Percentiles rank a stretch among this genome's conserved stretches.
These are phyloP conservation scores for Saccharomyces hybrid DNA, from an alignment of 1,139 yeast species.

Conservation along the genomic window DNA sequence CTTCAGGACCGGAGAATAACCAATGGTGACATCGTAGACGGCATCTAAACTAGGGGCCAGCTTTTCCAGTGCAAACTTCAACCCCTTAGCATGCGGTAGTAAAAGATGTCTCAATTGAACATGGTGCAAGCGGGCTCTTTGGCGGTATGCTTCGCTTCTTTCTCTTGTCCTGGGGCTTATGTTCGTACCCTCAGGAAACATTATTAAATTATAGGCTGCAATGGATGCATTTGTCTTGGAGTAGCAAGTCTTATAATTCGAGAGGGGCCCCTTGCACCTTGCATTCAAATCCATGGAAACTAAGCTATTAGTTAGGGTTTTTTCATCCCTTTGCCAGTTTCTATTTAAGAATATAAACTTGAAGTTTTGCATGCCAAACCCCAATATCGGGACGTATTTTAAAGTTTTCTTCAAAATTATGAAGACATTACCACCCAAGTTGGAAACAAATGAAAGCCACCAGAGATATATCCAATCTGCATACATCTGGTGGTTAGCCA, in stretches of 20 bases:
- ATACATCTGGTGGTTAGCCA: constrained; percentile 78
- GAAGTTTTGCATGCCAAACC: constrained; percentile 75
- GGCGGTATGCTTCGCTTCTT: constrained; percentile 50
- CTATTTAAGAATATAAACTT: constrained; percentile 66
- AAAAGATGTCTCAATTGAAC: constrained; percentile 48
- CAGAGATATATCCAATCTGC: constrained; percentile 88
- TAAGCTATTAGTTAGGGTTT: constrained; percentile 24
- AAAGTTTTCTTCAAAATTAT: constrained; percentile 73
- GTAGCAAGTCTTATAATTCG: neutral
- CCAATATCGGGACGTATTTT: constrained; percentile 62
- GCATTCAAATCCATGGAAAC: neutral
- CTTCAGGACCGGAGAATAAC: constrained; percentile 56
- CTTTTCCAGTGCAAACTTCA: constrained; percentile 54
- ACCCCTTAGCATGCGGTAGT: constrained; percentile 72
- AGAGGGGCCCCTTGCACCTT: neutral
- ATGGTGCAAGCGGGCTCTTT: constrained; percentile 38
- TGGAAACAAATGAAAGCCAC: constrained; percentile 69
- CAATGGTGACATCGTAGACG: constrained; percentile 74
- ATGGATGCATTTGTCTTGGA: neutral
- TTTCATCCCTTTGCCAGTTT: constrained; percentile 64
- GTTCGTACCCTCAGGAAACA: constrained; percentile 93
- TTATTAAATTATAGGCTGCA: constrained; percentile 33
- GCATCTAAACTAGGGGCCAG: constrained; percentile 50
- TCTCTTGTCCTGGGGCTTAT: constrained; percentile 54
- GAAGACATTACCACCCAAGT: constrained; percentile 53